Evolutionary conservation across 2,329 filamentous ascomycete genomes (phyloP), one percentile per base, ranked within the genome.

Genomic region (Pseudocercospora cruenta): DNA sequence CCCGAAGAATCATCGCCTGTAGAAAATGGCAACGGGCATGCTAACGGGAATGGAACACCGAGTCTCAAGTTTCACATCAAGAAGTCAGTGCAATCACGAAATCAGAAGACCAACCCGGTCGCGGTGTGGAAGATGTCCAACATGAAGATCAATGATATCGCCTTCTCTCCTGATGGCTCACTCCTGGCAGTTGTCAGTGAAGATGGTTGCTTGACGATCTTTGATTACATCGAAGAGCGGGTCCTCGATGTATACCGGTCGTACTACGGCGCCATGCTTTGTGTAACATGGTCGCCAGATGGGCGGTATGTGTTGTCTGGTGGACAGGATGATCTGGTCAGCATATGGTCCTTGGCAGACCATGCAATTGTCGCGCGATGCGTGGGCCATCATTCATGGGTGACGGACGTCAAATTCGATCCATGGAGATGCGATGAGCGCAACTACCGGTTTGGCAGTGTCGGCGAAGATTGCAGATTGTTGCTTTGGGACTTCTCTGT

Each of bases 401-500:
- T 99, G 0, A 93, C 93, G 3, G 89, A 90, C 16, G 92, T 99
- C 45, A 92, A 93, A 3, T 99, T 98, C 77, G 95, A 99, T 77
- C 93, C 93, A 0, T 99, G 95, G 95, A 87, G 94, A 69, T 99
- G 95, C 75, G 95, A 99, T 75, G 93, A 96, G 76, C 88, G 91
- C 72, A 98, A 93, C 73, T 99, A 99, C 80, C 88, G 95, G 1
- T 97, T 99, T 74, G 95, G 95, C 31, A 97, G 93, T 74, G 94
- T 99, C 0, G 95, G 94, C 14, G 94, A 98, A 77, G 95, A 99
- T 77, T 92, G 94, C 73, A 86, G 93, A 64, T 82, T 99, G 19
- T 87, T 97, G 66, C 83, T 99, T 12, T 99, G 95, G 95, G 95
- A 99, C 81, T 99, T 99, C 78, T 97, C 90, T 71, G 93, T 97